phyloP scores from a whole-genome alignment of 2,329 filamentous ascomycete genomes.

The Paraphoma sp. region DNA sequence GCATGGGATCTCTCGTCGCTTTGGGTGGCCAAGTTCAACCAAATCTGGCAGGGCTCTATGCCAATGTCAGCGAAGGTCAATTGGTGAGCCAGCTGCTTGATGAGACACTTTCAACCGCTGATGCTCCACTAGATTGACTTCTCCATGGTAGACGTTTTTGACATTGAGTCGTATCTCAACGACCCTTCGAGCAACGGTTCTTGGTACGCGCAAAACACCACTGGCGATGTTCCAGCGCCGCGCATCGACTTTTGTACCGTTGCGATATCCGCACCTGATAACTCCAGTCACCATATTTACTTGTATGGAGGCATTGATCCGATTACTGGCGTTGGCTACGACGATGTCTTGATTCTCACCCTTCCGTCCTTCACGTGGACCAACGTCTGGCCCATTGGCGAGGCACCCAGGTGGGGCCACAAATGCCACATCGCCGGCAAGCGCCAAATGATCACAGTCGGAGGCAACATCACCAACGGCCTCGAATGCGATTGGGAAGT shows the following conservation, averaged over 20 bases:
- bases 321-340: background rate
- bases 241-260: background rate
- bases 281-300: background rate
- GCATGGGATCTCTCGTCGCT: constrained; percentile 47
- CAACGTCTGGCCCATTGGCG: constrained; percentile 41
- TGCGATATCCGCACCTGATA: background rate
- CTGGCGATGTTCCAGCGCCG: background rate
- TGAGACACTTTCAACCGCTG: background rate
- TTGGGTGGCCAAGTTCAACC: constrained; percentile 45
- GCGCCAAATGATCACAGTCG: constrained; percentile 49
- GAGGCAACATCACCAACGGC: constrained; percentile 30
- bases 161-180: constrained; percentile 24
- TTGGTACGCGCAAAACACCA: background rate
- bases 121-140: constrained; percentile 17
- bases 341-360: constrained; percentile 19
- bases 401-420: constrained; percentile 44
- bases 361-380: constrained; percentile 54
- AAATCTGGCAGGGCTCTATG: background rate
- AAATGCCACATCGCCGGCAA: constrained; percentile 47
- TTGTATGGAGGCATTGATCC: background rate
- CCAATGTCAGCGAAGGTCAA: constrained; percentile 14
- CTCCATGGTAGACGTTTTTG: constrained; percentile 48
- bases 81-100: constrained; percentile 28
- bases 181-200: background rate
- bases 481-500: constrained; percentile 25